Conservation (phyloP, 805 yeast species). For the Candida cerambycidarum region DNA sequence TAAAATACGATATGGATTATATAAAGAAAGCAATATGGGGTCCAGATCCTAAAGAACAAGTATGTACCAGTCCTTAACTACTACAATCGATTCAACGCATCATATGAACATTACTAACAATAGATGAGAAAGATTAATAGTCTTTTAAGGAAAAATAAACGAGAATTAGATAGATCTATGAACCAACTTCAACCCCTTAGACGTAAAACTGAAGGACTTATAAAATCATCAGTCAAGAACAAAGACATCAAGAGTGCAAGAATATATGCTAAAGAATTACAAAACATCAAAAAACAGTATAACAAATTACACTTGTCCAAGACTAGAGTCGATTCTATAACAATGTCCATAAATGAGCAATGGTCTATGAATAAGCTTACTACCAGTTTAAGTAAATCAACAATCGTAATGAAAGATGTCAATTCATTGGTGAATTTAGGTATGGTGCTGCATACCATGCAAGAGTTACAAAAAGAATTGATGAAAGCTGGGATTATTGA, state of each 20-base stretch:
- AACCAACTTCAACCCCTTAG: constrained; percentile 57
- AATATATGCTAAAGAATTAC: constrained; percentile 78
- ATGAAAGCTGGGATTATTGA: constrained; percentile 84
- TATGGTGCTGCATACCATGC: constrained; percentile 77
- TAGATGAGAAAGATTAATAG: constrained; percentile 73
- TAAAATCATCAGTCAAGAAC: constrained; percentile 72
- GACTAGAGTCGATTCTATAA: constrained; percentile 82
- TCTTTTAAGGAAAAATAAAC: constrained; percentile 76
- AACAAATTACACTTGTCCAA: constrained; percentile 72
- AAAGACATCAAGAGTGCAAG: constrained; percentile 75
- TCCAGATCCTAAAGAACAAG: constrained; percentile 92
- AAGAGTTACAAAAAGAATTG: constrained; percentile 81
- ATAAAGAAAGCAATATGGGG: constrained; percentile 91
- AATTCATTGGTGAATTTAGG: constrained; percentile 77
- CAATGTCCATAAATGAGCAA: constrained; percentile 88
- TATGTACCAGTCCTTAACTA: too few relatives aligned
- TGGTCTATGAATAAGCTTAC: constrained; percentile 82
- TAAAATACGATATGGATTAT: constrained; percentile 59
- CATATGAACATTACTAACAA: constrained; percentile 26
- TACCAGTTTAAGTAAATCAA: constrained; percentile 73
- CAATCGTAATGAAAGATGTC: constrained; percentile 86
- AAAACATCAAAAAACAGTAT: constrained; percentile 70
- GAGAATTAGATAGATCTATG: constrained; percentile 82
- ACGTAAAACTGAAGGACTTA: constrained; percentile 73
- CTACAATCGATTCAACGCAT: not conserved